Evolutionary conservation across 441 rosid species (phyloP).

Genomic region (Syzygium syzygioides): DNA sequence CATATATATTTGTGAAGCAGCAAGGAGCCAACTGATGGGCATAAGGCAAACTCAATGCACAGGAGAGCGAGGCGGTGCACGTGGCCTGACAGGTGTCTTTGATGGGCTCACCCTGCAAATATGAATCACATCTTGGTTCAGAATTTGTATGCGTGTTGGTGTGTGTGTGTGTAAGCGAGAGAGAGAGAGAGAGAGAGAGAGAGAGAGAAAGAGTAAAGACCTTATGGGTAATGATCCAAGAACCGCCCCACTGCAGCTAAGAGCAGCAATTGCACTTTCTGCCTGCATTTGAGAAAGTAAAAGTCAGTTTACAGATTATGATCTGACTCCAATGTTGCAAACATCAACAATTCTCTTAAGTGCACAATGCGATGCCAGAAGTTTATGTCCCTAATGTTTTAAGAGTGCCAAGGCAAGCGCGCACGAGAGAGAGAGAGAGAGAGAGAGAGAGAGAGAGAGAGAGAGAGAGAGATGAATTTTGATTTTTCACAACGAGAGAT

Average conservation of each 20-base stretch:
- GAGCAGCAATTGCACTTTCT: conserved; percentile 20
- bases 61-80: not conserved
- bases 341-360: not conserved
- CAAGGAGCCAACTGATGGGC: not conserved
- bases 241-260: conserved; percentile 20
- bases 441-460: not conserved
- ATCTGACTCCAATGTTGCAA: not conserved
- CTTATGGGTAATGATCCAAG: conserved; percentile 15
- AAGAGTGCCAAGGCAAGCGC: not conserved
- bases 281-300: conserved; percentile 11
- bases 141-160: not conserved
- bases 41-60: not conserved
- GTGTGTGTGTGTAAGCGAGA: accelerated
- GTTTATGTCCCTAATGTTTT: not conserved
- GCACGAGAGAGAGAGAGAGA: not conserved
- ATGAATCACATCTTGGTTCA: not conserved
- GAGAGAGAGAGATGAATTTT: not conserved
- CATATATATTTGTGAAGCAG: not conserved
- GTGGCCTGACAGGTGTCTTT: conserved; percentile 16
- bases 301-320: not conserved
- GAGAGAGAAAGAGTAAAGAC: not conserved
- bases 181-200: not conserved
- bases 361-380: not conserved
- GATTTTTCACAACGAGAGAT: not conserved
- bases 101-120: conserved; percentile 19